Evolutionary conservation across 2,329 filamentous ascomycete species (phyloP).

Genomic region (Calonectria hawksworthii): DNA sequence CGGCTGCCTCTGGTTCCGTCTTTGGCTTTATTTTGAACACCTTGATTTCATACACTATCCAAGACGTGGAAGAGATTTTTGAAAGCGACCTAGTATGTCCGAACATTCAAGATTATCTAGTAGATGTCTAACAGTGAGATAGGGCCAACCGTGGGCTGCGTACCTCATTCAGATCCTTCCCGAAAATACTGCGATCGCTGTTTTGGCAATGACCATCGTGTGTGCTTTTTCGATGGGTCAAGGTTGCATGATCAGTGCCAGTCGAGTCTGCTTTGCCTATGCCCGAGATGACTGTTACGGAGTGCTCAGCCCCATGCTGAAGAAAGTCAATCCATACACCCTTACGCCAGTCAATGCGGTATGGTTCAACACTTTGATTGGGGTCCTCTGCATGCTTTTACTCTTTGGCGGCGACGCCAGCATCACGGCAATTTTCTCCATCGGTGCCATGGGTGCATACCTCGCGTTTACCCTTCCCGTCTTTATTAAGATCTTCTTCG

Average conservation of each 20-base stretch:
- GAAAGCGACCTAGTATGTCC: conserved; percentile 25
- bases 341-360: conserved; percentile 27
- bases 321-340: conserved; percentile 24
- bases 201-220: conserved; percentile 25
- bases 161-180: conserved; percentile 25
- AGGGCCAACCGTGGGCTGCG: conserved; percentile 31
- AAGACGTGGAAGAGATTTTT: conserved; percentile 27
- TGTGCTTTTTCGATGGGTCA: conserved; percentile 29
- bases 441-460: conserved; percentile 28
- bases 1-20: conserved; percentile 22
- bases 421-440: conserved; percentile 29
- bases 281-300: conserved; percentile 30
- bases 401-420: conserved; percentile 28
- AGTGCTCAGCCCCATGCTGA: conserved; percentile 20
- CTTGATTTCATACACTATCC: conserved; percentile 26
- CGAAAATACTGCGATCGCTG: conserved; percentile 18
- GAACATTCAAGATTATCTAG: accelerated
- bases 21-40: conserved; percentile 26
- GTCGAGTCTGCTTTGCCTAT: conserved; percentile 31
- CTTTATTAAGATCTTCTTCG: conserved; percentile 30
- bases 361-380: conserved; percentile 31
- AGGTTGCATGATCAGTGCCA: conserved; percentile 27
- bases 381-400: conserved; percentile 27
- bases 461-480: conserved; percentile 28
- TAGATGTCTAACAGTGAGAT: neutral